These are phyloP conservation scores for Stagonosporopsis vannaccii DNA, from an alignment of 2,329 filamentous ascomycete species.

Conservation along the genomic window DNA sequence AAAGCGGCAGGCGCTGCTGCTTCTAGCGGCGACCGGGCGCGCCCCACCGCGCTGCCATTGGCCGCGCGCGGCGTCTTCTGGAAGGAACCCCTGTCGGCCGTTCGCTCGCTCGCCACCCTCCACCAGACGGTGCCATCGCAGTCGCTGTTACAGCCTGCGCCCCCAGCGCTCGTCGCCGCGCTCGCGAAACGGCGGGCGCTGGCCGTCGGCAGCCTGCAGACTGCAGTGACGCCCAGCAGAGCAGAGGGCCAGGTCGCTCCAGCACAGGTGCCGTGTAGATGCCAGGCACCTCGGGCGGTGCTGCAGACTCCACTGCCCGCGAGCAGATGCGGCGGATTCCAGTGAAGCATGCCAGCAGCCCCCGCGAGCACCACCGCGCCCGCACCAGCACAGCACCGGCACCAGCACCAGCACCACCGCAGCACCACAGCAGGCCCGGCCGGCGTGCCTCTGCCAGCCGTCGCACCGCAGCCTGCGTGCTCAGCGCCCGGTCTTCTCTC, in stretches of 20 bases:
- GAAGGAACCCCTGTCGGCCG: constrained; percentile 12
- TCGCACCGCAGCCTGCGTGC: constrained; percentile 20
- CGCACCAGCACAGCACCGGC: too few relatives aligned
- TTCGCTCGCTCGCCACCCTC: constrained; percentile 16
- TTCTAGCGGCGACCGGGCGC: constrained; percentile 15
- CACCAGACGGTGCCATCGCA: constrained; percentile 17
- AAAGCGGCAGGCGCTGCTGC: constrained; percentile 25
- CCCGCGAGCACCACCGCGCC: too few relatives aligned
- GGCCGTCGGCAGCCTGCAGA: too few relatives aligned
- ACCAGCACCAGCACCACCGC: background rate
- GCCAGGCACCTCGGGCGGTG: too few relatives aligned
- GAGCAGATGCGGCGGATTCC: too few relatives aligned
- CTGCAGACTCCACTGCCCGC: too few relatives aligned
- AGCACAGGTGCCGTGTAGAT: too few relatives aligned
- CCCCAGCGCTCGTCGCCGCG: constrained; percentile 2
- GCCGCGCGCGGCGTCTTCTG: constrained; percentile 6
- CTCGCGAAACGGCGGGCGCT: too few relatives aligned
- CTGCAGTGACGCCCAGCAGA: too few relatives aligned
- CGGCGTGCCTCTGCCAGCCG: background rate
- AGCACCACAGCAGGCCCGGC: background rate
- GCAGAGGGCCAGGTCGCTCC: too few relatives aligned
- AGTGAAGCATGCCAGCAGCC: too few relatives aligned
- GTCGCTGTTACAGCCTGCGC: constrained; percentile 21
- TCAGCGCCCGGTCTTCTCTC: constrained; percentile 17
- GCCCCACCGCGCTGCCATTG: background rate